These are phyloP conservation scores for Exophiala mesophila DNA, from an alignment of 2,329 filamentous ascomycete species.

Conservation along the genomic window DNA sequence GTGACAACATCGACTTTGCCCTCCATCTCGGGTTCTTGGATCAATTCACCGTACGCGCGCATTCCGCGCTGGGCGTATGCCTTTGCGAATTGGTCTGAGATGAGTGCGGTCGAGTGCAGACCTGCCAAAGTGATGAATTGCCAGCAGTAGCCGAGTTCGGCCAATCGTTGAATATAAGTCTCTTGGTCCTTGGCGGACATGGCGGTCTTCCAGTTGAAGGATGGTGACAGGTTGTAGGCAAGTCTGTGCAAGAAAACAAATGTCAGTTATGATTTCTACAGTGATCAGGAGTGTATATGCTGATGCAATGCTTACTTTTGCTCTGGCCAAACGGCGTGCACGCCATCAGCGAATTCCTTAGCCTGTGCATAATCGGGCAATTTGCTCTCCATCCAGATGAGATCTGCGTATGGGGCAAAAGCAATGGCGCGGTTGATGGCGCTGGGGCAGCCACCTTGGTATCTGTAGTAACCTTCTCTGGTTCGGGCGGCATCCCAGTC, in stretches of 20 bases:
- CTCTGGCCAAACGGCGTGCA: slow-evolving; percentile 91
- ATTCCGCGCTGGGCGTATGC: slow-evolving; percentile 80
- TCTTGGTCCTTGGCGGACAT: slow-evolving; percentile 90
- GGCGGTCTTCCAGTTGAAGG: slow-evolving; percentile 99
- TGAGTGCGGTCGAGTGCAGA: slow-evolving; percentile 90
- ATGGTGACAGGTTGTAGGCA: slow-evolving; percentile 95
- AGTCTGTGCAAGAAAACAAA: slow-evolving; percentile 55
- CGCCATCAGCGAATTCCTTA: slow-evolving; percentile 85
- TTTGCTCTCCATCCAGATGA: slow-evolving; percentile 99
- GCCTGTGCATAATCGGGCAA: slow-evolving; percentile 88
- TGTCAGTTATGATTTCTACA: slow-evolving; percentile 8
- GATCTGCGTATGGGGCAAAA: slow-evolving; percentile 87
- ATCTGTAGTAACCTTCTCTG: slow-evolving; percentile 89
- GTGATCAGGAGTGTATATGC: slow-evolving; percentile 4
- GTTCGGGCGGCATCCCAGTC: slow-evolving; percentile 94
- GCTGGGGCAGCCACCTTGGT: slow-evolving; percentile 85
- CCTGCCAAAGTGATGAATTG: slow-evolving; percentile 99
- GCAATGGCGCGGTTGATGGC: slow-evolving; percentile 86
- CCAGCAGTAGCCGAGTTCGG: slow-evolving; percentile 91
- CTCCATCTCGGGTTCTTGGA: slow-evolving; percentile 97
- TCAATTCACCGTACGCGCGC: slow-evolving; percentile 93
- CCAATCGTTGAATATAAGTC: slow-evolving; percentile 92
- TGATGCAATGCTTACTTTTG: slow-evolving; percentile 65
- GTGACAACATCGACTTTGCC: slow-evolving; percentile 87
- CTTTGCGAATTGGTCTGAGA: slow-evolving; percentile 80